Base-by-base conservation (phyloP, 345 rosid genomes). In the Euphorbia pulcherrima region DNA sequence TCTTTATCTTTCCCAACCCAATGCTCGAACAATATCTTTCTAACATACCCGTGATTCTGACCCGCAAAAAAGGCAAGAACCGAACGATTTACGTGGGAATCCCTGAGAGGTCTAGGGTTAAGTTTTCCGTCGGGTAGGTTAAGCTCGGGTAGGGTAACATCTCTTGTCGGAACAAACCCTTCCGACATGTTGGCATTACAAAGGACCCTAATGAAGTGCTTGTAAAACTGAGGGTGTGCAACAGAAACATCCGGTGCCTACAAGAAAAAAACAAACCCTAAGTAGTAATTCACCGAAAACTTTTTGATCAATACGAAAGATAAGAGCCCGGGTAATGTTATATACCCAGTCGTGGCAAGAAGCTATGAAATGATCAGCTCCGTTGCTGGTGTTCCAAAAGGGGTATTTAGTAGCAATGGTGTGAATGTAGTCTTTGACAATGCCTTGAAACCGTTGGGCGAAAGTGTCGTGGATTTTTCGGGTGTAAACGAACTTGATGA, bases 131-230 rank as follows among this genome's bases (percentile, higher is more conserved):
- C 63, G 0, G 75, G 77, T 5, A 86, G 23, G 35, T 78, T 71
- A 37, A 86, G 51, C 60, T 83, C 94, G 0, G 94, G 89, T 35
- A 89, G 18, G 3, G 97, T 59, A 20, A 85, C 89, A 44, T 92
- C 96, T 77, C 87, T 83, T 2, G 21, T 1, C 1, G 90, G 90
- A 0, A 50, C 68, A 77, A 92, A 92, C 9, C 92, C 88, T 69
- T 89, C 96, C 0, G 92, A 79, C 4, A 81, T 68, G 58, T 92
- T 92, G 69, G 97, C 97, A 69, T 89, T 92, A 76, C 96, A 89
- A 1, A 89, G 83, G 20, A 79, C 97, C 62, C 94, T 80, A 0
- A 86, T 76, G 56, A 88, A 85, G 63, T 81, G 72, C 70, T 72
- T 81, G 84, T 76, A 88, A 26, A 85, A 53, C 48, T 77, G 74